Evolutionary conservation across 331 rosid species (phyloP).

Genomic region (Malus hybrid): DNA sequence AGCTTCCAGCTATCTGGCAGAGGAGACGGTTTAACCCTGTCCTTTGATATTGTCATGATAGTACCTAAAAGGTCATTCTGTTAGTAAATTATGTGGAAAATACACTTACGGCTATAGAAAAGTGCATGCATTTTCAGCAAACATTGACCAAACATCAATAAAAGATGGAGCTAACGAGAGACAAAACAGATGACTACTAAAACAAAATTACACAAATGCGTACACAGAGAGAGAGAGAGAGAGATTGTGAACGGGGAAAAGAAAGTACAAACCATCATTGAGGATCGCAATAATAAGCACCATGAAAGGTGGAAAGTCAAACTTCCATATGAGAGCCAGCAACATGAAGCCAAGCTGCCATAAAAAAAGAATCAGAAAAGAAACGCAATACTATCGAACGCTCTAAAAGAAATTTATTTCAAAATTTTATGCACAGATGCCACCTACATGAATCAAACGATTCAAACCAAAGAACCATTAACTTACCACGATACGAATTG

Average conservation of each 20-base stretch:
- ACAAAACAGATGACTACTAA: not conserved
- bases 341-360: constrained; percentile 98
- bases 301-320: constrained; percentile 98
- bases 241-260: not conserved
- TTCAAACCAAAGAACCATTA: constrained; percentile 10
- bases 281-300: constrained; percentile 96
- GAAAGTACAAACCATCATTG: constrained; percentile 82
- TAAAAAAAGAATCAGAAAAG: constrained; percentile 15
- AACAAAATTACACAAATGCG: not conserved
- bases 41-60: constrained; percentile 97
- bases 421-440: not conserved
- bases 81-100: constrained; percentile 2
- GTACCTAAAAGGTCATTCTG: constrained; percentile 50
- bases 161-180: not conserved
- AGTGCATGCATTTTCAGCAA: not conserved
- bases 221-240: not conserved
- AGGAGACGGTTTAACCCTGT: constrained; percentile 96
- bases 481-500: constrained; percentile 96
- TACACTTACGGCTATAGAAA: not conserved
- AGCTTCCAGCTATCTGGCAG: constrained; percentile 99
- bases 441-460: not conserved
- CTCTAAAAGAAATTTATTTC: not conserved
- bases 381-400: not conserved
- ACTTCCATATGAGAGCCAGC: constrained; percentile 92
- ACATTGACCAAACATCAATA: not conserved